Evolutionary conservation across 768 basidiomycete species (phyloP).

Genomic region (Rhodotorula toruloides): DNA sequence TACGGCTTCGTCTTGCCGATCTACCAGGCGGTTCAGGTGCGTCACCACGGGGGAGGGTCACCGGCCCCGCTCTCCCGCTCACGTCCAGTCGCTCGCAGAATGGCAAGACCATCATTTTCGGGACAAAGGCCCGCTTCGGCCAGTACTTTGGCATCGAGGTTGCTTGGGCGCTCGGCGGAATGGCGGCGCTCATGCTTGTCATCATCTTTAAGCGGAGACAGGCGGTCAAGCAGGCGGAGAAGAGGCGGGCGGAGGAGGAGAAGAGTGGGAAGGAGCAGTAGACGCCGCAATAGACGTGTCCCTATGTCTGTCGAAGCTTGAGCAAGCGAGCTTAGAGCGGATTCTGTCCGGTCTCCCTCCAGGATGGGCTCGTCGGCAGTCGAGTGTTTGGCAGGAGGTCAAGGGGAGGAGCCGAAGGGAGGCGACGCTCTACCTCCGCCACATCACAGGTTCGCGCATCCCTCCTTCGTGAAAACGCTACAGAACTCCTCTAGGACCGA

Average conservation of each 20-base stretch:
- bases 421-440: too few species aligned
- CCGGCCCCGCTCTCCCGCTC: neutral
- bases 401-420: too few species aligned
- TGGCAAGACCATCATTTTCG: constrained; percentile 45
- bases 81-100: constrained; percentile 23
- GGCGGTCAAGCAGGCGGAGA: constrained; percentile 4
- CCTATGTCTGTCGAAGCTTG: too few species aligned
- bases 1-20: constrained; percentile 43
- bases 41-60: neutral
- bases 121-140: constrained; percentile 45
- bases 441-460: too few species aligned
- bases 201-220: constrained; percentile 36
- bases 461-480: too few species aligned
- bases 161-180: constrained; percentile 38
- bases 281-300: too few species aligned
- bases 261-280: neutral
- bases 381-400: too few species aligned
- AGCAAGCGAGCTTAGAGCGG: too few species aligned
- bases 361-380: too few species aligned
- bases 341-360: too few species aligned
- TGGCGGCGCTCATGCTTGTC: constrained; percentile 28
- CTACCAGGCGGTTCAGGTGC: constrained; percentile 22
- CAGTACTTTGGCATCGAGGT: constrained; percentile 46
- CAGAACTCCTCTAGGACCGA: too few species aligned
- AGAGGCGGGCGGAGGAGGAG: neutral